A percentile compares a stretch with the other conserved stretches of the same genome.
phyloP scores from a whole-genome alignment of 345 rosid species.

The Syzygium aromaticum region DNA sequence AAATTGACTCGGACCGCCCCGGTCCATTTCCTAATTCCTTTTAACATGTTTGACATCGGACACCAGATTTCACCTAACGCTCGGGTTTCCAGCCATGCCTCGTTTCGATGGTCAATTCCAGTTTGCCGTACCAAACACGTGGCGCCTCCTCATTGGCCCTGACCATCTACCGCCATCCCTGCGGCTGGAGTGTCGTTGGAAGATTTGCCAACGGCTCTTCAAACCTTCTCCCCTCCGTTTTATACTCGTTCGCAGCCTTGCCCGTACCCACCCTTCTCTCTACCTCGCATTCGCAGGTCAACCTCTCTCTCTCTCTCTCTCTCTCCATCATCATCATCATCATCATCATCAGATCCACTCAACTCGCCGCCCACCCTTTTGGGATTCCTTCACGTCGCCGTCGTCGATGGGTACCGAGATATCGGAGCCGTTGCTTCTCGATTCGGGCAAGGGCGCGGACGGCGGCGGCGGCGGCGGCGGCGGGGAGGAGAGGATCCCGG shows the following conservation, averaged over 20 bases:
- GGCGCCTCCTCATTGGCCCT: not conserved
- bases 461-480: not conserved
- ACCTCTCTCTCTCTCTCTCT: not conserved
- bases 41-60: too few relatives aligned
- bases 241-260: too few relatives aligned
- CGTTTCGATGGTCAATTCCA: not conserved
- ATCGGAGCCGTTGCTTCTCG: constrained; percentile 36
- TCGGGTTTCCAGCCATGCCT: not conserved
- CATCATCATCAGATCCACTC: not conserved
- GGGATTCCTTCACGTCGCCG: not conserved
- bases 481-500: constrained; percentile 42
- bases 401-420: constrained; percentile 47
- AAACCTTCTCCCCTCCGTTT: not conserved
- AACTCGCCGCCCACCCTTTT: too few relatives aligned
- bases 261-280: not conserved
- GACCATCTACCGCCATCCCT: too few relatives aligned
- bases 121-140: not conserved
- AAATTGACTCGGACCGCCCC: too few relatives aligned
- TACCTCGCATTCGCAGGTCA: too few relatives aligned
- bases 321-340: not conserved
- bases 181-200: not conserved
- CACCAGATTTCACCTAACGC: not conserved
- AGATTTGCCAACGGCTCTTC: not conserved
- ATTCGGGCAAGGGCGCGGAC: constrained; percentile 5
- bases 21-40: too few relatives aligned